phyloP scores from a whole-genome alignment of 108 stramenopile species.

The Skeletonema marinoi region DNA sequence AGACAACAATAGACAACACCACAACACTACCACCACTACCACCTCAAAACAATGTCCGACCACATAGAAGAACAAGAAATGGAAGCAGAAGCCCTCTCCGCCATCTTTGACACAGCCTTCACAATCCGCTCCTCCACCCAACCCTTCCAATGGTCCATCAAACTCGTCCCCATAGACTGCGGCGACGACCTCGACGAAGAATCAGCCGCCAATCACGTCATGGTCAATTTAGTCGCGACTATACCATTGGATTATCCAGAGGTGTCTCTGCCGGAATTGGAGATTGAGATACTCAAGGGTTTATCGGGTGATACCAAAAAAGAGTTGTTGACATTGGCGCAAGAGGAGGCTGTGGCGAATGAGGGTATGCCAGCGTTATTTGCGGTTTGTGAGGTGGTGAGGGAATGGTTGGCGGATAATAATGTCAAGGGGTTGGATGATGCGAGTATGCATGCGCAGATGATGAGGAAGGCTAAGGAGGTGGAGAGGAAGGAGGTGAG shows the following conservation, averaged over 20 bases:
- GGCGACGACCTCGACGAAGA: slow-evolving; percentile 56
- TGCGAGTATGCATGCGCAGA: slow-evolving; percentile 83
- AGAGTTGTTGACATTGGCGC: slow-evolving; percentile 63
- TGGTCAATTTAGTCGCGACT: slow-evolving; percentile 61
- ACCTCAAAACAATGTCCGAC: slow-evolving; percentile 56
- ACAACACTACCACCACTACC: not conserved
- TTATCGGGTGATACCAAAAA: slow-evolving; percentile 61
- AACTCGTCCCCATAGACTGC: slow-evolving; percentile 66
- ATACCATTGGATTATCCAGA: slow-evolving; percentile 77
- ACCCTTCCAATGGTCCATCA: slow-evolving; percentile 78
- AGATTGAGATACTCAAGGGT: slow-evolving; percentile 76
- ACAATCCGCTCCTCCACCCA: slow-evolving; percentile 55
- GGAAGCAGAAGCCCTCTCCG: slow-evolving; percentile 85
- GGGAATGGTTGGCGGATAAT: slow-evolving; percentile 86
- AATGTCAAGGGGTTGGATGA: slow-evolving; percentile 91
- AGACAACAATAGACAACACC: not conserved
- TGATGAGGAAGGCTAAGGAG: slow-evolving; percentile 80
- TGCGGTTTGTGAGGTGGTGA: slow-evolving; percentile 78
- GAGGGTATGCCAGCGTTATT: slow-evolving; percentile 80
- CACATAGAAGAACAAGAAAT: slow-evolving; percentile 86
- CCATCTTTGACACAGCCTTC: slow-evolving; percentile 79
- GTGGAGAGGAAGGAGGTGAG: slow-evolving; percentile 69
- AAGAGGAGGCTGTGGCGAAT: slow-evolving; percentile 75
- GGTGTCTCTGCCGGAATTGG: slow-evolving; percentile 55
- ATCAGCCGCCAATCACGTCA: slow-evolving; percentile 76